Evolutionary conservation across 306 rosid genomes (phyloP).

Genomic region (Sophora flavescens): DNA sequence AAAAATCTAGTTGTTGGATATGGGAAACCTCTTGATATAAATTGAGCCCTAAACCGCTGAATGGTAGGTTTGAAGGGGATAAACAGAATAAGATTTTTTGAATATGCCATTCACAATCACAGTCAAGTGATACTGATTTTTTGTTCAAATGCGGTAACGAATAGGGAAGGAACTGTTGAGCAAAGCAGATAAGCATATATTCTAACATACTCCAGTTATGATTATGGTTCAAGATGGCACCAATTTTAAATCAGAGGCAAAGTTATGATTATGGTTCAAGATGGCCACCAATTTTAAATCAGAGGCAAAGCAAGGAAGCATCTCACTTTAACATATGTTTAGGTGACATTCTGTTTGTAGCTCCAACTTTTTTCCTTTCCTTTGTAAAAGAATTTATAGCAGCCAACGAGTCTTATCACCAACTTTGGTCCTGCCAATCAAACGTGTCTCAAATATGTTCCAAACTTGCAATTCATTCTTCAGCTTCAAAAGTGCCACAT

Average conservation of each 20-base stretch:
- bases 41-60: not conserved
- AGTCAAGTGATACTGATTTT: constrained; percentile 4
- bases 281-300: constrained; percentile 56
- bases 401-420: constrained; percentile 45
- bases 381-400: constrained; percentile 42
- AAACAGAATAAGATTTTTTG: not conserved
- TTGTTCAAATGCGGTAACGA: not conserved
- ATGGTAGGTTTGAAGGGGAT: not conserved
- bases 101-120: not conserved
- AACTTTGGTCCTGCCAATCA: constrained; percentile 43
- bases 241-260: no score
- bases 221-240: no score
- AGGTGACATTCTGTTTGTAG: constrained; percentile 80
- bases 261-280: constrained; percentile 57
- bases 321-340: constrained; percentile 68
- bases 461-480: constrained; percentile 39
- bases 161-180: constrained; percentile 18
- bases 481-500: constrained; percentile 21
- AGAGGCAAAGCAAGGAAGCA: constrained; percentile 48
- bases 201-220: no score
- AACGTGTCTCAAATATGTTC: constrained; percentile 39
- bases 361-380: constrained; percentile 55
- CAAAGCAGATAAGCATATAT: no score
- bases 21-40: not conserved
- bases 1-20: not conserved